Evolutionary conservation across 768 basidiomycete species (phyloP).

Genomic region (Amanita rubescens): DNA sequence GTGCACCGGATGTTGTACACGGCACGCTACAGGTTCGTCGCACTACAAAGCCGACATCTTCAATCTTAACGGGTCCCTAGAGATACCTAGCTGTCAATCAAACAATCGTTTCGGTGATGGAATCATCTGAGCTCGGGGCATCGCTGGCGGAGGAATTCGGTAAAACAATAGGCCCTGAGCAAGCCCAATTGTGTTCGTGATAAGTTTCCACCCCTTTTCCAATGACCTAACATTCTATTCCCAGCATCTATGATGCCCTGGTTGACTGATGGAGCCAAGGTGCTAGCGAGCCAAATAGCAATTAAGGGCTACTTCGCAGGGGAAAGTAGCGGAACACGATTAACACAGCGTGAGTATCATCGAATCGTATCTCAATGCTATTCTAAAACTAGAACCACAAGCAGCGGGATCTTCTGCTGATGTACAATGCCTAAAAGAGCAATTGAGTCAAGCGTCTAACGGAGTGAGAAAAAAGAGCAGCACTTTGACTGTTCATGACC

Average conservation of each 20-base stretch:
- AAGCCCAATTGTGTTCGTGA: constrained; percentile 66
- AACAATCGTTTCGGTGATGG: constrained; percentile 50
- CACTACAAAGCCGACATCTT: constrained; percentile 1
- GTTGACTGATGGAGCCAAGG: constrained; percentile 77
- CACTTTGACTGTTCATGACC: constrained; percentile 69
- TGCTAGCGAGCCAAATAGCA: constrained; percentile 78
- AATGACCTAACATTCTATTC: not conserved
- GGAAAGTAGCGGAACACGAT: constrained; percentile 73
- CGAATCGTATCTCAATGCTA: constrained; percentile 20
- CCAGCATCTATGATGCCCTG: constrained; percentile 30
- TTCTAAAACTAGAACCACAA: constrained; percentile 38
- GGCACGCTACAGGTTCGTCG: constrained; percentile 76
- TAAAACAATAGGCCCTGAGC: constrained; percentile 69
- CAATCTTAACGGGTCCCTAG: constrained; percentile 29
- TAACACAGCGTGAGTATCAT: constrained; percentile 53
- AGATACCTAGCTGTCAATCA: constrained; percentile 82
- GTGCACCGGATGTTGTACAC: constrained; percentile 89
- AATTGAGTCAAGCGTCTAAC: constrained; percentile 57
- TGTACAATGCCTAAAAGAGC: constrained; percentile 55
- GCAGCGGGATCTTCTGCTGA: constrained; percentile 61
- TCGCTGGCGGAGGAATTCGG: constrained; percentile 84
- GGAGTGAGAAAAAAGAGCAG: constrained; percentile 69
- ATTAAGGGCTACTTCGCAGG: constrained; percentile 88
- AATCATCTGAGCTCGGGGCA: constrained; percentile 84
- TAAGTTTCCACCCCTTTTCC: not conserved